Conservation (phyloP, 257 asterid species). For the Leptodermis oblonga region DNA sequence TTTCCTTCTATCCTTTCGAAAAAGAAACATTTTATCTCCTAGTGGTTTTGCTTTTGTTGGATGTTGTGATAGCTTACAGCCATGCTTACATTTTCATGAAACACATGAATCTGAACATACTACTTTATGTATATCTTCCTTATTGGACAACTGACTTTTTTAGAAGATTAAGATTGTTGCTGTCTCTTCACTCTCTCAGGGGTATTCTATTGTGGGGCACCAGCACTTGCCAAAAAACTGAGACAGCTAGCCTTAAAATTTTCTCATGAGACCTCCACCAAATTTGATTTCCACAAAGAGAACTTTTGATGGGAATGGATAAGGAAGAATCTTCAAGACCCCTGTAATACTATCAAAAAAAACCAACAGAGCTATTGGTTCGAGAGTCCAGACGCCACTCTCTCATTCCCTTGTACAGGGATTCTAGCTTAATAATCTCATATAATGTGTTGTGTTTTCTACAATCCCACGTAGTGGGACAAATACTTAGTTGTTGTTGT, state of each 20-base stretch:
- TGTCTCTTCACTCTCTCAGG: conserved; percentile 38
- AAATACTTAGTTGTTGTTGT: no score
- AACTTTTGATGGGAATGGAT: conserved; percentile 46
- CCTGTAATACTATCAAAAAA: neutral
- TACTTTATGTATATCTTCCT: no score
- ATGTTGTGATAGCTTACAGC: neutral
- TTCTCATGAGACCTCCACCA: conserved; percentile 67
- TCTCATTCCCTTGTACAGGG: conserved; percentile 14
- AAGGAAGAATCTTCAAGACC: neutral
- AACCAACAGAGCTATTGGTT: neutral
- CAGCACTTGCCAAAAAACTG: conserved; percentile 63
- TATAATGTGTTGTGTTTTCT: neutral
- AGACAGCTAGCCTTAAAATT: conserved; percentile 65
- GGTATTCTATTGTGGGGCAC: conserved; percentile 93
- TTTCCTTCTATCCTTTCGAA: neutral
- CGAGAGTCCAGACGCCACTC: neutral
- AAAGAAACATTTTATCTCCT: neutral
- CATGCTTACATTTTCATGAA: neutral
- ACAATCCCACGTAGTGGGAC: no score
- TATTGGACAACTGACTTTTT: neutral
- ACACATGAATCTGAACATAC: no score
- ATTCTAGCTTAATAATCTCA: conserved; percentile 1
- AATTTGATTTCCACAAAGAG: conserved; percentile 86
- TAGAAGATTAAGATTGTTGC: neutral
- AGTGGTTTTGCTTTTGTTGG: conserved; percentile 10